Conservation (phyloP, 768 basidiomycete genomes). For the Lactifluus hygrophoroides region DNA sequence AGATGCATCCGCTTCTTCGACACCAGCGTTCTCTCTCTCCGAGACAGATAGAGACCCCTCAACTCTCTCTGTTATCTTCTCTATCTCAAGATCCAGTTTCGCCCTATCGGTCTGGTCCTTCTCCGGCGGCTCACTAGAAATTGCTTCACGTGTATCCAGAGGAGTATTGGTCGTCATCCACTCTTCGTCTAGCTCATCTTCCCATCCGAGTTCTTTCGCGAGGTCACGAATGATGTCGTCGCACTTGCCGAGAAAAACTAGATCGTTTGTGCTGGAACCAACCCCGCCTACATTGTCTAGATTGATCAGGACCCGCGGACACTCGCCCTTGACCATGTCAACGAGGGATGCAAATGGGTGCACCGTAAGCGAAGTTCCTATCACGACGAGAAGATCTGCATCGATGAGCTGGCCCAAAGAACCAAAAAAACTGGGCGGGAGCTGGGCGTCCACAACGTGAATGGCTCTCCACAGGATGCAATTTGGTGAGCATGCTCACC, state of each 20-base stretch:
- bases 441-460: slow-evolving; percentile 32
- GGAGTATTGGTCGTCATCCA: slow-evolving; percentile 9
- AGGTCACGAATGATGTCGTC: slow-evolving; percentile 19
- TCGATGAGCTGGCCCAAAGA: slow-evolving; percentile 42
- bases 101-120: neutral
- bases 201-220: slow-evolving; percentile 19
- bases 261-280: slow-evolving; percentile 11
- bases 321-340: slow-evolving; percentile 1
- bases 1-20: neutral
- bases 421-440: slow-evolving; percentile 61
- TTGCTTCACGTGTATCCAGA: slow-evolving; percentile 1
- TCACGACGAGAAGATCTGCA: slow-evolving; percentile 53
- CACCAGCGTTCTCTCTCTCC: neutral
- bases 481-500: slow-evolving; percentile 33
- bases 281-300: slow-evolving; percentile 16
- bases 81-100: slow-evolving; percentile 6
- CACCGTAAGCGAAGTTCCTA: slow-evolving; percentile 20
- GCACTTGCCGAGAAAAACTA: slow-evolving; percentile 19
- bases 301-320: slow-evolving; percentile 20
- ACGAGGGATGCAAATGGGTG: slow-evolving; percentile 19
- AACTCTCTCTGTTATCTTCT: slow-evolving; percentile 4
- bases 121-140: neutral
- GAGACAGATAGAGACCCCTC: slow-evolving; percentile 1
- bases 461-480: neutral
- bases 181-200: slow-evolving; percentile 14